Percentiles rank a stretch among this genome's conserved stretches.
phyloP scores from a whole-genome alignment of 352 stramenopile species.

The Globisporangium alternatum region DNA sequence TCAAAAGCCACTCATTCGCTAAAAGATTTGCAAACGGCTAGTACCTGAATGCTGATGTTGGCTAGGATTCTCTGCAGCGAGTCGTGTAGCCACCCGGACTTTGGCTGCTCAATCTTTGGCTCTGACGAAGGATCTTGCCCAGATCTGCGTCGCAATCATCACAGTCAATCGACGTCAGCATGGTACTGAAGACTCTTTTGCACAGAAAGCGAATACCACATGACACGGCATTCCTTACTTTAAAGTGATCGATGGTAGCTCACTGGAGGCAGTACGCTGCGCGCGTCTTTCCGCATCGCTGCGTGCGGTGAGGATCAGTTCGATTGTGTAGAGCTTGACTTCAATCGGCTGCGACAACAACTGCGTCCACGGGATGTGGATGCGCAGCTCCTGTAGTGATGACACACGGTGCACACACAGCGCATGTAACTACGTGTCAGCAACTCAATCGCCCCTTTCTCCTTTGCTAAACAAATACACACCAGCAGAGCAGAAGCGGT shows the following conservation, averaged over 20 bases:
- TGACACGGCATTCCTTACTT: not conserved
- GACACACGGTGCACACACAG: not conserved
- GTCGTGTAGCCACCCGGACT: slow-evolving; percentile 78
- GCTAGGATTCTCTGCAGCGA: slow-evolving; percentile 77
- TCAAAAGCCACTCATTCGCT: no score
- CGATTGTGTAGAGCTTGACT: slow-evolving; percentile 88
- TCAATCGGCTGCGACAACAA: slow-evolving; percentile 84
- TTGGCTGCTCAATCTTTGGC: slow-evolving; percentile 70
- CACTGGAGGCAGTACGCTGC: slow-evolving; percentile 16
- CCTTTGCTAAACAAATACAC: not conserved
- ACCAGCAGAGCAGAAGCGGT: not conserved
- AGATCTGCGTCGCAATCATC: slow-evolving; percentile 6
- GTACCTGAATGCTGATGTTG: slow-evolving; percentile 77
- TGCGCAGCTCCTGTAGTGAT: slow-evolving; percentile 62
- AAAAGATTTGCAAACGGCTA: not conserved
- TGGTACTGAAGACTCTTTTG: not conserved
- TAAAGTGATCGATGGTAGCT: not conserved
- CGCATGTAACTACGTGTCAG: not conserved
- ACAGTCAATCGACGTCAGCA: not conserved
- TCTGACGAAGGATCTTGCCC: slow-evolving; percentile 11
- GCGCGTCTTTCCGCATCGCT: slow-evolving; percentile 22
- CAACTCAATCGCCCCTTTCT: not conserved
- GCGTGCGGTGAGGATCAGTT: slow-evolving; percentile 78
- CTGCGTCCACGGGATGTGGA: slow-evolving; percentile 89
- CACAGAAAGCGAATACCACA: not conserved